phyloP scores from a whole-genome alignment of 345 rosid genomes.

The Adansonia digitata region DNA sequence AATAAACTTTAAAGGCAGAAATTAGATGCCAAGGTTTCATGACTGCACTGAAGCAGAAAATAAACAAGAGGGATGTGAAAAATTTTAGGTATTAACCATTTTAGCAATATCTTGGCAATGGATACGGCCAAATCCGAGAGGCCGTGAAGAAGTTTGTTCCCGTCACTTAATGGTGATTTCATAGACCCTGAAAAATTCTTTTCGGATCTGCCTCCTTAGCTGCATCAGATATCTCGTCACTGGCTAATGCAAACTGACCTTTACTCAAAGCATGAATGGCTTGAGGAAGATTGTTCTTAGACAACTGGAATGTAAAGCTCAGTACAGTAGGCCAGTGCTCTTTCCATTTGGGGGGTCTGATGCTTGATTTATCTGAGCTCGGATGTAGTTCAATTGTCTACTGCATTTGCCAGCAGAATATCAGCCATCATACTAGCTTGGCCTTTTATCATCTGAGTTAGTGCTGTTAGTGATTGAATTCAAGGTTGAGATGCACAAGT shows the following conservation, averaged over 20 bases:
- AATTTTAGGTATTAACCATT: slow-evolving; percentile 2
- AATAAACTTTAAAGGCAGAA: background rate
- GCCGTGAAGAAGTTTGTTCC: slow-evolving; percentile 46
- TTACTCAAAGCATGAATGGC: slow-evolving; percentile 56
- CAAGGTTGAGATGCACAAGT: slow-evolving; percentile 55
- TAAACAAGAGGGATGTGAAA: background rate
- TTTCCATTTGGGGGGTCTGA: slow-evolving; percentile 50
- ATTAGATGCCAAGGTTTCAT: background rate
- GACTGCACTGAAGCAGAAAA: background rate
- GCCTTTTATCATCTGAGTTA: slow-evolving; percentile 27
- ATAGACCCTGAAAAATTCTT: slow-evolving; percentile 39
- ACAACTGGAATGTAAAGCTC: slow-evolving; percentile 87
- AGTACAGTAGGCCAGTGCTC: slow-evolving; percentile 66
- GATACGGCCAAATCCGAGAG: slow-evolving; percentile 66
- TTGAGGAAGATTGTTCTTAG: slow-evolving; percentile 70
- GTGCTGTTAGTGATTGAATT: slow-evolving; percentile 30
- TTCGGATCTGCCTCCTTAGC: slow-evolving; percentile 55
- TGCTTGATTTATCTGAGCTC: slow-evolving; percentile 32
- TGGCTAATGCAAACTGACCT: slow-evolving; percentile 54
- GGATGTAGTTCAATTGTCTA: slow-evolving; percentile 47
- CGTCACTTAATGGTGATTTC: slow-evolving; percentile 36
- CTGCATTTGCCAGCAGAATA: slow-evolving; percentile 46
- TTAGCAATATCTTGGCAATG: slow-evolving; percentile 41
- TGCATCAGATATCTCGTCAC: slow-evolving; percentile 51
- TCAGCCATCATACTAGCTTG: slow-evolving; percentile 43